phyloP scores from a whole-genome alignment of 257 asterid genomes.

The Lantana camara region DNA sequence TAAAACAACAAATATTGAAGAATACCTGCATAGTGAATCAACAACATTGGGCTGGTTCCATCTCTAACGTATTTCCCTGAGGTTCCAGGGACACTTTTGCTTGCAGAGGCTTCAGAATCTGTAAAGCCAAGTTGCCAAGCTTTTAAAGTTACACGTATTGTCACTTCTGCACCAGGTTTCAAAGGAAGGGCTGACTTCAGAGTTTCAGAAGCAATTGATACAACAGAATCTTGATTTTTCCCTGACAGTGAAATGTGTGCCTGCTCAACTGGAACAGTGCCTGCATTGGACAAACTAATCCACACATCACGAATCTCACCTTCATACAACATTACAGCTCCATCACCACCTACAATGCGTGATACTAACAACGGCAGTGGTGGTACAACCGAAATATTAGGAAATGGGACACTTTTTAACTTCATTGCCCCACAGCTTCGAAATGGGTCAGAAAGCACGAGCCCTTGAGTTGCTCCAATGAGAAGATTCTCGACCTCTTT shows the following conservation, averaged over 20 bases:
- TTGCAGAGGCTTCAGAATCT: constrained; percentile 61
- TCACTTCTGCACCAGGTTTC: constrained; percentile 98
- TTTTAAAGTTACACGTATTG: constrained; percentile 79
- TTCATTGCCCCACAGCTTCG: constrained; percentile 91
- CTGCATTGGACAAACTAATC: constrained; percentile 93
- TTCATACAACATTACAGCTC: constrained; percentile 86
- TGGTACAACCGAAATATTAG: constrained; percentile 76
- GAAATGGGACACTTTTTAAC: constrained; percentile 64
- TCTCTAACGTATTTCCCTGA: constrained; percentile 72
- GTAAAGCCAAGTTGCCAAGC: constrained; percentile 90
- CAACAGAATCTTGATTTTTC: constrained; percentile 92
- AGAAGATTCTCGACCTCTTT: constrained; percentile 93
- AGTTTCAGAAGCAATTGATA: constrained; percentile 67
- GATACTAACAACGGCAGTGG: constrained; percentile 87
- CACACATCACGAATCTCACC: constrained; percentile 95
- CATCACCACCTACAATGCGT: constrained; percentile 88
- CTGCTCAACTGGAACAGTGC: constrained; percentile 96
- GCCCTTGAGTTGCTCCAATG: constrained; percentile 97
- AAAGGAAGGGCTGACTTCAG: constrained; percentile 80
- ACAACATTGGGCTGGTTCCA: constrained; percentile 84
- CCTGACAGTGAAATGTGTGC: constrained; percentile 92
- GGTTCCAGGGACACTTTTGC: constrained; percentile 58
- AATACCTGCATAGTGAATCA: constrained; percentile 96
- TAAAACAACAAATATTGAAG: constrained; percentile 21
- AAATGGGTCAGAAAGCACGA: constrained; percentile 97